These are phyloP conservation scores for Thyridium curvatum DNA, from an alignment of 2,329 filamentous ascomycete genomes.

Conservation along the genomic window DNA sequence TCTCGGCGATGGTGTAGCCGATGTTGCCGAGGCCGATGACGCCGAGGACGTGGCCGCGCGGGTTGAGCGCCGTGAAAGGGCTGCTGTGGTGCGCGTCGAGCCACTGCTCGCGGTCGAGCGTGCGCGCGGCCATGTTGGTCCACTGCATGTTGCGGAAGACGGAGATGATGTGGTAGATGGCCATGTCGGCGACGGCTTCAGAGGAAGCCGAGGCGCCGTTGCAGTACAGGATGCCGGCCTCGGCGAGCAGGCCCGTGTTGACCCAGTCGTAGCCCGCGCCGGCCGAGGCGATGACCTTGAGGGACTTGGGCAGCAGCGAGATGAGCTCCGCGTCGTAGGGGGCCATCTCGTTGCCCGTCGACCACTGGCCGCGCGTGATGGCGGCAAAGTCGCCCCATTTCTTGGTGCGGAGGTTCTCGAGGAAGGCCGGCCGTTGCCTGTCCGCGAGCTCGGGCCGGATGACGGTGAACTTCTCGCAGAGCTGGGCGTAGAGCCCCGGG, in stretches of 20 bases:
- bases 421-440: conserved; percentile 27
- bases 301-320: conserved; percentile 42
- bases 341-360: conserved; percentile 61
- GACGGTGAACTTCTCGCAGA: conserved; percentile 21
- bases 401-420: conserved; percentile 25
- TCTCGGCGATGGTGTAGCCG: conserved; percentile 45
- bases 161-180: conserved; percentile 52
- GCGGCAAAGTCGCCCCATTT: conserved; percentile 38
- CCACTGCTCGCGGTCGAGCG: conserved; percentile 18
- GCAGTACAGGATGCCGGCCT: conserved; percentile 51
- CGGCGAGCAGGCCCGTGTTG: conserved; percentile 53
- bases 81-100: no score
- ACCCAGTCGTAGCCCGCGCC: conserved; percentile 64
- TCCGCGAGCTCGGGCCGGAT: conserved; percentile 28
- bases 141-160: conserved; percentile 53
- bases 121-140: conserved; percentile 44
- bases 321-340: conserved; percentile 57
- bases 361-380: conserved; percentile 49
- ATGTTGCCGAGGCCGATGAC: conserved; percentile 47
- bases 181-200: conserved; percentile 56
- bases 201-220: conserved; percentile 55
- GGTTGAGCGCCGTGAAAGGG: background rate
- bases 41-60: background rate
- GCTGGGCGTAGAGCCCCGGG: conserved; percentile 18
- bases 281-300: conserved; percentile 57